Percentiles rank a stretch among this genome's conserved stretches.
Evolutionary conservation across 179 eudicot species (phyloP).

Genomic region (Spergularia azorica): DNA sequence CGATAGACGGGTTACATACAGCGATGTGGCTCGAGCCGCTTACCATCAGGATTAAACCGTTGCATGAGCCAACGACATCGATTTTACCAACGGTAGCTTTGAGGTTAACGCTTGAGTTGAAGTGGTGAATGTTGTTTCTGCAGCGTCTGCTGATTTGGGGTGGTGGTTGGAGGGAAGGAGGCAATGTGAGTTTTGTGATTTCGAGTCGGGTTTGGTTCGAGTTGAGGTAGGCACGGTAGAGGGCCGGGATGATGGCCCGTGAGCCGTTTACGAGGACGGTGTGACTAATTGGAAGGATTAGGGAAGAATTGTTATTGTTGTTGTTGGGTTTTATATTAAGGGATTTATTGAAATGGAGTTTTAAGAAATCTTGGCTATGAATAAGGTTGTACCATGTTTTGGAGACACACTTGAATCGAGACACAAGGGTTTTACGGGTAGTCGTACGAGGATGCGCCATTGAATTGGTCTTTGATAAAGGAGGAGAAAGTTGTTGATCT

Average conservation of each 20-base stretch:
- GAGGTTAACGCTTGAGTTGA: too few species aligned
- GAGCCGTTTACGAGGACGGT: slow-evolving; percentile 3
- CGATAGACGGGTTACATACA: slow-evolving; percentile 21
- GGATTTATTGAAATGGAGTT: slow-evolving; percentile 13
- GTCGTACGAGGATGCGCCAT: slow-evolving; percentile 8
- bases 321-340: slow-evolving; percentile 4
- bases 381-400: slow-evolving; percentile 18
- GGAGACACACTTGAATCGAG: slow-evolving; percentile 15
- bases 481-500: background rate
- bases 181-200: background rate
- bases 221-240: slow-evolving; percentile 19
- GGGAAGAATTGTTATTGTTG: slow-evolving; percentile 18
- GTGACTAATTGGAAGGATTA: slow-evolving; percentile 9
- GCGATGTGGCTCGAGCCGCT: slow-evolving; percentile 22
- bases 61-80: slow-evolving; percentile 22
- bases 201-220: slow-evolving; percentile 13
- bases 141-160: background rate
- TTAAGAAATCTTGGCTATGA: slow-evolving; percentile 17
- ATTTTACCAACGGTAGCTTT: background rate
- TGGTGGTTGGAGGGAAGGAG: slow-evolving; percentile 12
- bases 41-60: slow-evolving; percentile 18
- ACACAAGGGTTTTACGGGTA: slow-evolving; percentile 16
- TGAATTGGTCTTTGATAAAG: too few species aligned
- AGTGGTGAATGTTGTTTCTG: background rate
- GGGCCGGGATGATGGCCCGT: background rate